phyloP scores from a whole-genome alignment of 768 basidiomycete species.

The Lyophyllum decastes region DNA sequence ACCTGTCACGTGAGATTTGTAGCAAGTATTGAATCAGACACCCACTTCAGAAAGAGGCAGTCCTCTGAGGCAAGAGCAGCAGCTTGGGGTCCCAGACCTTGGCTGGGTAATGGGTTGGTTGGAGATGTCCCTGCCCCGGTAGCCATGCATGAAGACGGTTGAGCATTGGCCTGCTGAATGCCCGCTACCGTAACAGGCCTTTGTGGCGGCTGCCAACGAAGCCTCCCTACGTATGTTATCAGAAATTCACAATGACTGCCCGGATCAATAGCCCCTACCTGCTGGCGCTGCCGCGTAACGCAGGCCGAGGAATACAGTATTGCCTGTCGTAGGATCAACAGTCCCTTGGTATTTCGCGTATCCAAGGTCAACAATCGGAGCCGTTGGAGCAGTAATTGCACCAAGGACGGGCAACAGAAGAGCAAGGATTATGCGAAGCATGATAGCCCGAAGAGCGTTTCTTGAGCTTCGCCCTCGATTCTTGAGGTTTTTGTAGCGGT shows the following conservation, averaged over 20 bases:
- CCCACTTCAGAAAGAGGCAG: slow-evolving; percentile 42
- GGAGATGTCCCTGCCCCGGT: slow-evolving; percentile 26
- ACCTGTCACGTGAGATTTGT: too few relatives aligned
- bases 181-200: slow-evolving; percentile 25
- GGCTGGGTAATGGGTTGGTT: slow-evolving; percentile 30
- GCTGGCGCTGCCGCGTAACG: slow-evolving; percentile 52
- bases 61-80: slow-evolving; percentile 31
- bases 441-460: neutral
- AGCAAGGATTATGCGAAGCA: neutral
- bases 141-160: slow-evolving; percentile 34
- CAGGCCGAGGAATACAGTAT: slow-evolving; percentile 41
- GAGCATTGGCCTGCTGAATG: slow-evolving; percentile 30
- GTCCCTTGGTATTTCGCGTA: slow-evolving; percentile 46
- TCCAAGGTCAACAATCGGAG: slow-evolving; percentile 40
- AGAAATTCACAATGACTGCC: neutral
- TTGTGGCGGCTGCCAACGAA: slow-evolving; percentile 37
- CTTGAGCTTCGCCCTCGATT: neutral
- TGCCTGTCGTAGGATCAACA: slow-evolving; percentile 30
- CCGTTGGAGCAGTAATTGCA: slow-evolving; percentile 6
- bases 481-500: neutral
- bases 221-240: slow-evolving; percentile 20
- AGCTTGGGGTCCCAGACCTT: neutral
- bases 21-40: neutral
- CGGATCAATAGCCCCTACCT: slow-evolving; percentile 29
- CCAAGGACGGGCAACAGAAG: slow-evolving; percentile 1